Base-by-base conservation (phyloP, 1,139 yeast species). In the Taphrina deformans region DNA sequence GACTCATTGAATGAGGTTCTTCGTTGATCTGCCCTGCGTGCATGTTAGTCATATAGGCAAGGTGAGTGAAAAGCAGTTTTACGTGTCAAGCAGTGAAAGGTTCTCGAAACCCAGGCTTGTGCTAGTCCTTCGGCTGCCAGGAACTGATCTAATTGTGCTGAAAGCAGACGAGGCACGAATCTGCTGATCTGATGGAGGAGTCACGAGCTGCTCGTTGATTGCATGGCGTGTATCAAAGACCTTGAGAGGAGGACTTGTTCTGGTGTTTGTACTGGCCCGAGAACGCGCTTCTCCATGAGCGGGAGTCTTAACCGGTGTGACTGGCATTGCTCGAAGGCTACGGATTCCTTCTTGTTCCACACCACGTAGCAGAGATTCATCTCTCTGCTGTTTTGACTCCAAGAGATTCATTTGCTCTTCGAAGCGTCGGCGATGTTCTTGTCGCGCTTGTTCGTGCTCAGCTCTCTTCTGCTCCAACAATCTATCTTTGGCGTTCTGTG, bases 361-460 rank as follows among this genome's bases (percentile, higher is more conserved):
- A 35, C 70, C 69, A 65, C 62, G 62, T 35, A 69, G 60, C 65
- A 69, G 61, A 27, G 68, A 69, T 64, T 70, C 72, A 51, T 70
- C 72, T 44, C 70, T 67, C 44, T 69, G 71, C 24, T 69, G 72
- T 46, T 69, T 71, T 52, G 67, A 65, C 16, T 69, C 71, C n/a
- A 70, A 63, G 21, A 67, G 46, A 16, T 69, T 71, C 71, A 70
- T 70, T 51, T 70, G 72, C 56, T 69, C 70, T 66, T 70, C 72
- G 58, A 70, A 70, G 5, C 72, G 68, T 14, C 70, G 67, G 45
- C 70, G 68, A 61, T 69, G 71, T 41, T 70, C 71, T n/a, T 61
- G 67, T n/a, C 72, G 70, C 55, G 64, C 51, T 24, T 58, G 63
- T 23, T 68, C 70, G 62, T 69, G 72, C 67, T 70, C 72, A 38